Evolutionary conservation across 495 filamentous ascomycete species (phyloP).

Genomic region (Physcia stellaris): DNA sequence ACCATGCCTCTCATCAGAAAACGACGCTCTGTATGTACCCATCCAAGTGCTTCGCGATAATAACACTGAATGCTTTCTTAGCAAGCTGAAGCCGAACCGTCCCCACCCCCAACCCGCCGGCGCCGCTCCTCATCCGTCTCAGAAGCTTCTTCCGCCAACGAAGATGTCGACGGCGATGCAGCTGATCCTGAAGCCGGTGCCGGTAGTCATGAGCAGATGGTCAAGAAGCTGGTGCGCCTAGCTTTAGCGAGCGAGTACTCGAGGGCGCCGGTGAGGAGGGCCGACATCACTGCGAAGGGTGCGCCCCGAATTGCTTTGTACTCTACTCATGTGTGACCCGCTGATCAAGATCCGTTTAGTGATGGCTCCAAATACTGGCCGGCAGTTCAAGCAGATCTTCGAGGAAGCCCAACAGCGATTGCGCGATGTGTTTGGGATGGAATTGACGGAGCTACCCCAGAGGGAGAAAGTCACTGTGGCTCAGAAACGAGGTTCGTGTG

Average conservation of each 20-base stretch:
- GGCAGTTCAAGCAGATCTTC: conserved; percentile 58
- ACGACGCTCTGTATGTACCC: neutral
- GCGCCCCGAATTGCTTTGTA: conserved; percentile 16
- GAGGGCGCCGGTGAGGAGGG: conserved; percentile 59
- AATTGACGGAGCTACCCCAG: conserved; percentile 65
- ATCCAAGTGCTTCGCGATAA: neutral
- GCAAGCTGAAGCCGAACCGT: conserved; percentile 15
- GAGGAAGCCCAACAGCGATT: conserved; percentile 53
- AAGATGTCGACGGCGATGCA: conserved; percentile 5
- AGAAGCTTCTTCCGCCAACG: conserved; percentile 11
- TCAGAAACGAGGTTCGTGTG: conserved; percentile 40
- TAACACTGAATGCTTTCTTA: conserved; percentile 2
- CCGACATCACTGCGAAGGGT: conserved; percentile 67
- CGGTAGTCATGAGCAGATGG: conserved; percentile 15
- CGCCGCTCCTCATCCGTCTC: conserved; percentile 11
- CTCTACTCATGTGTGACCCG: too few relatives aligned
- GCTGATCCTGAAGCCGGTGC: conserved; percentile 6
- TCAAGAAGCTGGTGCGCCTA: conserved; percentile 85
- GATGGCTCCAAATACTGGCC: conserved; percentile 22
- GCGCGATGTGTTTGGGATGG: conserved; percentile 62
- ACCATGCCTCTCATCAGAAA: conserved; percentile 3
- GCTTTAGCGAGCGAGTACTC: conserved; percentile 80
- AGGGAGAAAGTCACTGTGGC: conserved; percentile 65
- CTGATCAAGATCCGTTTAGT: conserved; percentile 14
- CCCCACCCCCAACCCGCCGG: conserved; percentile 13